Base-by-base conservation (phyloP, 805 yeast genomes). In the Pichia deserticola region DNA sequence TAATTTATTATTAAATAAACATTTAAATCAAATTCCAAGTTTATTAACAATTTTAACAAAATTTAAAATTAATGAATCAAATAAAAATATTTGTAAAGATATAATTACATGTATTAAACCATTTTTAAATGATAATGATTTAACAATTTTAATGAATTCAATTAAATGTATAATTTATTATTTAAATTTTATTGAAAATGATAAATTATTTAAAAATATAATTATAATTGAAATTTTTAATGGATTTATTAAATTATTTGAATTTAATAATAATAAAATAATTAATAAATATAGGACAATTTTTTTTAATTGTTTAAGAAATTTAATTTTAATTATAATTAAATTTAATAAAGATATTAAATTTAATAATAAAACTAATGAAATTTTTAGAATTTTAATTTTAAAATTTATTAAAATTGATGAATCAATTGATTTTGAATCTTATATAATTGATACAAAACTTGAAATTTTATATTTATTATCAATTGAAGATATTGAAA, bases 401-500 rank as follows among this genome's bases (percentile, higher is more conserved):
- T 9, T 9, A 12, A 39, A 25, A 5, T 28, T 13, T 15, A n/a
- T 49, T 10, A 3, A 11, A 7, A 36, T 49, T 7, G 12, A 45
- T 15, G 43, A 37, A 15, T 30, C 20, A 7, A 30, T 30, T 8
- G 84, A 86, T 62, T 97, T 90, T 63, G 93, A 95, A 1, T 79
- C 86, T 27, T 92, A 87, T 63, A 81, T 92, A 61, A 88, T 89
- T 63, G 92, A 89, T 58, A 86, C 97, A 5, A 92, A 92, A 60
- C 70, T 92, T 42, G 97, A 92, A 62, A 84, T 93, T 51, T 81
- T 92, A 27, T 87, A 86, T 57, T 70, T 88, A 36, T 69, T 92
- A 43, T 95, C 97, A 1, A 27, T 40, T n/a, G 41, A 45, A n/a
- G 47, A 39, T 3, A 42, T 36, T 25, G 40, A 50, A 28, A 28